These are phyloP conservation scores for Rubroboletus pulcherrimus DNA, from an alignment of 768 basidiomycete genomes.

Conservation along the genomic window DNA sequence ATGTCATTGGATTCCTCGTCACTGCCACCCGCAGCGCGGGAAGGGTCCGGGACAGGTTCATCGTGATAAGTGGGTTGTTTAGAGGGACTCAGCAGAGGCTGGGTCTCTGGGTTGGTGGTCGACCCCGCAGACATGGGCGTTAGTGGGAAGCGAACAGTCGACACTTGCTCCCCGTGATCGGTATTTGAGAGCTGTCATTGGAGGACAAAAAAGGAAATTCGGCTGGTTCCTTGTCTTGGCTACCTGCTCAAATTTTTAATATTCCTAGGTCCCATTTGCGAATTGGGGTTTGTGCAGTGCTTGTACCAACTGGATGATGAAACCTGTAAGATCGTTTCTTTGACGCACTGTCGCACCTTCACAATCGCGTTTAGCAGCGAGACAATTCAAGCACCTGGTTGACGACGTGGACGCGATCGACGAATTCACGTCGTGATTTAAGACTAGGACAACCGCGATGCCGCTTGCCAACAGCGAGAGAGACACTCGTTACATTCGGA, in stretches of 20 bases:
- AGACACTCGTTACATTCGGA: too few species aligned
- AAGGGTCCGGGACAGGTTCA: neutral
- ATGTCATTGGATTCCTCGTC: constrained; percentile 20
- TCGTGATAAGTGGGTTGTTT: constrained; percentile 17
- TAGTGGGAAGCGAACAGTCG: constrained; percentile 5
- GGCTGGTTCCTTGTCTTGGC: too few species aligned
- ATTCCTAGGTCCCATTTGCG: neutral
- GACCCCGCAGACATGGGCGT: constrained; percentile 19
- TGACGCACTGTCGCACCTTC: neutral
- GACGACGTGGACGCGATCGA: neutral
- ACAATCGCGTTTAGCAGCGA: neutral
- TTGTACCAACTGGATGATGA: neutral
- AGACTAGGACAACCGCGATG: too few species aligned
- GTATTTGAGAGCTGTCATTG: too few species aligned
- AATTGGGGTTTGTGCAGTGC: neutral
- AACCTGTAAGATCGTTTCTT: neutral
- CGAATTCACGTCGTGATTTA: neutral
- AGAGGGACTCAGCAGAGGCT: constrained; percentile 23
- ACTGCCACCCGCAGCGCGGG: neutral
- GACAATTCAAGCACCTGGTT: neutral
- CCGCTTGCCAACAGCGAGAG: too few species aligned
- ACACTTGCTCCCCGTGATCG: neutral
- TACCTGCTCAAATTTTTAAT: neutral
- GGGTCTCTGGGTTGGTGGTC: constrained; percentile 11
- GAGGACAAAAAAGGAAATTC: too few species aligned